Evolutionary conservation across 2,329 filamentous ascomycete species (phyloP), one percentile per base, ranked within the genome.

Genomic region (Pseudogymnoascus sp.): DNA sequence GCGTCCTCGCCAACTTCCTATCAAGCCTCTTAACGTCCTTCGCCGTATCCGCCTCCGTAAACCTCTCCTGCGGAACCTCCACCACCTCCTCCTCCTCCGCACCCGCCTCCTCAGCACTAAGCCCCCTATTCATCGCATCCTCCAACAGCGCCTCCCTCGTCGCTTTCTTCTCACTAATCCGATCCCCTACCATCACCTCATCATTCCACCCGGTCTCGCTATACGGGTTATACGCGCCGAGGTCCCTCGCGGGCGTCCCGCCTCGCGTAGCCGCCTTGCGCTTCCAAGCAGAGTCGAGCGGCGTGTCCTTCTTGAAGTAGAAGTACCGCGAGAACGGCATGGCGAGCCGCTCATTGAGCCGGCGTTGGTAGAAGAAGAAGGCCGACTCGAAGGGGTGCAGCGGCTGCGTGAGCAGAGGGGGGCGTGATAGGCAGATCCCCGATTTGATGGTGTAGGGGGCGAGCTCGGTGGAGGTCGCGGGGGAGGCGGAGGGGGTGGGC

Each of bases 351-450:
- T 99, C 94, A 76, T 97, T 96, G 65, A 99, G 83, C 12, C 94
- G 91, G 70, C 93, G 93, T 78, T 99, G 94, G 79, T 99, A 99
- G 74, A 99, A 92, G 81, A 89, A 96, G 78, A 89, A 97, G 66
- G 93, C 83, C 72, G 91, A 89, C 76, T 99, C 94, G 76, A 99
- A 97, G 11, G 90, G 82, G 35, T 89, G 90, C 61, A 93, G 86
- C 65, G 88, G 81, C 68, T 90, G 88, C 26, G 94, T 97, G 70
- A 99, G 81, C 64, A 95, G 80, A 6, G 94, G 94, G 58, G 94
- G 85, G 29, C 94, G 91, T 52, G 92, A 94, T 66, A 99, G 85
- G 68, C 97, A 85, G 64, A 97, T 81, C 66, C 91, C 89, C 63
- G 86, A 81, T 68, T 81, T 78, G 72, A 83, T 75, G 67, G 73